A percentile compares a stretch with the other conserved stretches of the same genome.
Evolutionary conservation across 1,284 basidiomycete genomes (phyloP).

Genomic region (Pulveroboletus sp.): DNA sequence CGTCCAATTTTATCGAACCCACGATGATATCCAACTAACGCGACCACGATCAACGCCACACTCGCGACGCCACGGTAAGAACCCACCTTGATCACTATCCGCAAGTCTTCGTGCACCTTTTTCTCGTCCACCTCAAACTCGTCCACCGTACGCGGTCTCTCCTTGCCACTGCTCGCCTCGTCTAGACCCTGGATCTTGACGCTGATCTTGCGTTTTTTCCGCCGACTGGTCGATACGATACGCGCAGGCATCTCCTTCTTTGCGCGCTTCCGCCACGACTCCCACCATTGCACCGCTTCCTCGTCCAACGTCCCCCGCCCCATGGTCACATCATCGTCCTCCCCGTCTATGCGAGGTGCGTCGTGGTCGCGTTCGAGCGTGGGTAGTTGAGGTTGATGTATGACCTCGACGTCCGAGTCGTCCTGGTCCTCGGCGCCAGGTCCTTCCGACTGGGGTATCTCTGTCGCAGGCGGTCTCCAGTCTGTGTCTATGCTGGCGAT

Average conservation of each 20-base stretch:
- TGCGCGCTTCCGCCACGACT: conserved; percentile 57
- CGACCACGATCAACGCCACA: conserved; percentile 4
- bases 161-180: conserved; percentile 38
- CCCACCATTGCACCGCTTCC: conserved; percentile 66
- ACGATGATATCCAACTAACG: conserved; percentile 91
- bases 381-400: conserved; percentile 18
- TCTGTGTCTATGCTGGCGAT: conserved; percentile 47
- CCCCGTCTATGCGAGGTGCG: background rate
- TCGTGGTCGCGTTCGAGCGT: conserved; percentile 6
- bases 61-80: conserved; percentile 4
- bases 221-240: conserved; percentile 24
- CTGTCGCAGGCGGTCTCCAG: conserved; percentile 30
- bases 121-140: conserved; percentile 60
- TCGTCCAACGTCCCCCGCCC: conserved; percentile 52
- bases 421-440: conserved; percentile 36
- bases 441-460: conserved; percentile 28
- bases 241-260: conserved; percentile 32
- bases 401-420: conserved; percentile 41
- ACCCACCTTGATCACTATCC: conserved; percentile 86
- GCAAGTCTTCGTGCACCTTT: conserved; percentile 76
- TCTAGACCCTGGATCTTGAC: conserved; percentile 38
- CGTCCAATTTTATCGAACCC: conserved; percentile 90
- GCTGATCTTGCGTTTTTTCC: conserved; percentile 34
- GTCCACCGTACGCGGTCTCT: conserved; percentile 48
- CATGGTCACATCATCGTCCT: conserved; percentile 36